phyloP scores from a whole-genome alignment of 1,284 basidiomycete species.

The Cryptococcus sp. region DNA sequence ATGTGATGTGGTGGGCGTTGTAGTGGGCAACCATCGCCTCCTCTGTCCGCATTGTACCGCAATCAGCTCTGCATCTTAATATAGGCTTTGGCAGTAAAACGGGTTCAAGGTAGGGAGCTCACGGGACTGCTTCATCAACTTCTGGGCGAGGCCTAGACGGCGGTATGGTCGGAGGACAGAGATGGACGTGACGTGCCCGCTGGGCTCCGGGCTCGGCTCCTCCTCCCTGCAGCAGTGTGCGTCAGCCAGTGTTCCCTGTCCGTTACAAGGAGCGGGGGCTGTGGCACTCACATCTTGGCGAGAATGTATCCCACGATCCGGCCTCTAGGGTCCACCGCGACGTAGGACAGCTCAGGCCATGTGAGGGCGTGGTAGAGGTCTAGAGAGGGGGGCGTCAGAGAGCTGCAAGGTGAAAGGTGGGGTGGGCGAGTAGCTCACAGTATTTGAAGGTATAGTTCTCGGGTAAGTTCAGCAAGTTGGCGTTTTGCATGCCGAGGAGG shows the following conservation, averaged over 20 bases:
- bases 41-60: slow-evolving; percentile 53
- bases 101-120: slow-evolving; percentile 33
- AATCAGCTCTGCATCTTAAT: not conserved
- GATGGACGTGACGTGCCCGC: slow-evolving; percentile 89
- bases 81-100: not conserved
- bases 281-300: slow-evolving; percentile 71
- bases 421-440: slow-evolving; percentile 65
- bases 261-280: not conserved
- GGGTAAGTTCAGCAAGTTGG: slow-evolving; percentile 79
- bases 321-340: slow-evolving; percentile 85
- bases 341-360: slow-evolving; percentile 92
- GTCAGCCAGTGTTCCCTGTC: not conserved
- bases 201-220: slow-evolving; percentile 59
- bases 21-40: slow-evolving; percentile 83
- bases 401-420: not conserved
- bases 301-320: slow-evolving; percentile 91
- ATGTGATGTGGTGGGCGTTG: slow-evolving; percentile 68
- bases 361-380: slow-evolving; percentile 84
- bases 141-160: slow-evolving; percentile 78
- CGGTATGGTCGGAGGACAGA: slow-evolving; percentile 81
- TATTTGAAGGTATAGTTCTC: slow-evolving; percentile 82
- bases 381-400: slow-evolving; percentile 38
- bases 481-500: slow-evolving; percentile 85
- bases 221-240: slow-evolving; percentile 60
- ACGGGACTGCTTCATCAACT: slow-evolving; percentile 84